phyloP scores from a whole-genome alignment of 2,329 filamentous ascomycete genomes.

The Neopestalotiopsis sp. region DNA sequence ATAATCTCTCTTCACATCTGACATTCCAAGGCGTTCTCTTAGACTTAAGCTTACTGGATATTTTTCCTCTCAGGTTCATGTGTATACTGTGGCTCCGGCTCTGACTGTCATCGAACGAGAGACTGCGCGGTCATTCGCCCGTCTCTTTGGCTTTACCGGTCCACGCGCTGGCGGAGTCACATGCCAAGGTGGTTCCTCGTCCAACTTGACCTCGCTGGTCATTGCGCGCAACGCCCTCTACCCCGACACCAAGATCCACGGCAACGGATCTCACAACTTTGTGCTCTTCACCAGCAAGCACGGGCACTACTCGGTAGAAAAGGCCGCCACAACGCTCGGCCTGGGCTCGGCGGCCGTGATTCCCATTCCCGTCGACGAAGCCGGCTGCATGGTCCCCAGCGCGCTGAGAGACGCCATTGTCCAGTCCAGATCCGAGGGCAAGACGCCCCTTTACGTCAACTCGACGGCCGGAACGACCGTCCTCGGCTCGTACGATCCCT shows the following conservation, averaged over 20 bases:
- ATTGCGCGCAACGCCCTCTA: constrained; percentile 85
- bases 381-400: constrained; percentile 73
- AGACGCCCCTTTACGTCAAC: constrained; percentile 92
- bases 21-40: neutral
- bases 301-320: constrained; percentile 94
- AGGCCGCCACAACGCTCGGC: constrained; percentile 89
- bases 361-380: constrained; percentile 73
- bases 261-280: constrained; percentile 71
- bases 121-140: constrained; percentile 75
- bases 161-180: constrained; percentile 67
- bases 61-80: constrained; percentile 67
- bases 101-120: constrained; percentile 87
- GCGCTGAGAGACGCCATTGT: constrained; percentile 69
- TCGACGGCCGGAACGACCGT: constrained; percentile 96
- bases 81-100: constrained; percentile 92
- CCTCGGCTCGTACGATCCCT: constrained; percentile 85
- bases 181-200: constrained; percentile 71
- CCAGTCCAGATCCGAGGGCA: constrained; percentile 67
- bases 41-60: neutral
- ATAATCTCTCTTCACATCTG: neutral
- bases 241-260: constrained; percentile 75
- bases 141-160: constrained; percentile 77
- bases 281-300: constrained; percentile 88
- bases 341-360: constrained; percentile 79
- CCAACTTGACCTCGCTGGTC: constrained; percentile 73